phyloP scores from a whole-genome alignment of 495 filamentous ascomycete genomes.

The Glutinoglossum americanum region DNA sequence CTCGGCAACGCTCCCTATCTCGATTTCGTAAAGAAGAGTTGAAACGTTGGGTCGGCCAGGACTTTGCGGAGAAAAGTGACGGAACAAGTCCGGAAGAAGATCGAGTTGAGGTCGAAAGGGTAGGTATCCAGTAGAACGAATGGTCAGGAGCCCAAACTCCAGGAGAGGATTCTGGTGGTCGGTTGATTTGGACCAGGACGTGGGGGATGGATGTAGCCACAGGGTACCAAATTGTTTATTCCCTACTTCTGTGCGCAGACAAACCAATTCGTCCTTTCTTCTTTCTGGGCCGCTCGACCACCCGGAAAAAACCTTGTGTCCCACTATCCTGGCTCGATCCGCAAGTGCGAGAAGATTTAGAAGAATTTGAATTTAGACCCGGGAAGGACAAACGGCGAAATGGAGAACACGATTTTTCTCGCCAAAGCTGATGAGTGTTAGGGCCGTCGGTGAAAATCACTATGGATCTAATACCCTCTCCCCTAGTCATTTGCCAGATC shows the following conservation, averaged over 20 bases:
- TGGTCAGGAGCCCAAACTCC: not conserved
- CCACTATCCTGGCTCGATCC: not conserved
- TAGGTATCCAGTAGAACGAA: not conserved
- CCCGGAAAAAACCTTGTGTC: not conserved
- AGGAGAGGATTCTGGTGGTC: too few relatives aligned
- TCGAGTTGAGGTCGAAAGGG: not conserved
- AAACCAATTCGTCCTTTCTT: not conserved
- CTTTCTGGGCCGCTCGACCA: not conserved
- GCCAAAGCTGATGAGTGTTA: not conserved
- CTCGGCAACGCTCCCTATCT: too few relatives aligned
- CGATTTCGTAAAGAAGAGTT: too few relatives aligned
- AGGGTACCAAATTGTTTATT: not conserved
- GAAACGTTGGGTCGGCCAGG: not conserved
- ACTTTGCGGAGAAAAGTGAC: not conserved
- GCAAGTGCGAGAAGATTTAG: not conserved
- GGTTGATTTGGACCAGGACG: not conserved
- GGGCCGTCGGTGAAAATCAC: not conserved
- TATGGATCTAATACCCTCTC: not conserved
- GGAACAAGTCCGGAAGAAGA: not conserved
- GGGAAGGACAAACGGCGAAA: not conserved
- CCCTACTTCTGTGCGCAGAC: not conserved
- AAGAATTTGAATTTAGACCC: not conserved
- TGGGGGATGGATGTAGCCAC: not conserved
- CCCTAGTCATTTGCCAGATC: not conserved
- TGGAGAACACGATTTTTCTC: not conserved